A percentile compares a stretch with the other conserved stretches of the same genome.
Evolutionary conservation across 2,329 filamentous ascomycete genomes (phyloP).

Genomic region (Scopulariopsis brevicaulis): DNA sequence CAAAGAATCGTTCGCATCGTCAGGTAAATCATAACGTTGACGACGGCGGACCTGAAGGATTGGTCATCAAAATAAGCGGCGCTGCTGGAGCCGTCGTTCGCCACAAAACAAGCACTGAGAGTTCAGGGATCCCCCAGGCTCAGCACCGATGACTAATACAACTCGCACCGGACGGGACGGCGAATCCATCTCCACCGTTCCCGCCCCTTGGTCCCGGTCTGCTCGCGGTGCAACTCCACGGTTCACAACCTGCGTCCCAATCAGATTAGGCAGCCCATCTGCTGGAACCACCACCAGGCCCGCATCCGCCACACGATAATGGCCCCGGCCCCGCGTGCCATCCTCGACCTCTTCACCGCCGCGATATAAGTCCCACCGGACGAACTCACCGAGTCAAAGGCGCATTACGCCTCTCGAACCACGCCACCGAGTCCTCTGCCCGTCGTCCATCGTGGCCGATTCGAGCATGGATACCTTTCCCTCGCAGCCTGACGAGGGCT

Average conservation of each 20-base stretch:
- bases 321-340: neutral
- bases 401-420: neutral
- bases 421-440: neutral
- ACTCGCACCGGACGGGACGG: neutral
- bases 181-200: neutral
- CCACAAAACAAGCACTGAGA: too few relatives aligned
- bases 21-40: too few relatives aligned
- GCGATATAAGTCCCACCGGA: neutral
- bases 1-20: too few relatives aligned
- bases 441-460: neutral
- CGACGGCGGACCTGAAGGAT: too few relatives aligned
- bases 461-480: conserved; percentile 15
- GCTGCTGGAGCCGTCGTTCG: too few relatives aligned
- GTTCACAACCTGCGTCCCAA: neutral
- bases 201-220: neutral
- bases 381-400: neutral
- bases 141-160: neutral
- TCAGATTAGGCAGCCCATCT: neutral
- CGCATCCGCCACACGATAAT: neutral
- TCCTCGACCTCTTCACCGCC: neutral
- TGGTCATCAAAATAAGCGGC: too few relatives aligned
- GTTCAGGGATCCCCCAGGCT: too few relatives aligned
- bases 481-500: conserved; percentile 68
- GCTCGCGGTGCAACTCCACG: neutral
- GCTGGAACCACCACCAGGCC: neutral